Evolutionary conservation across 345 rosid genomes (phyloP).

Genomic region (Mangifera indica): DNA sequence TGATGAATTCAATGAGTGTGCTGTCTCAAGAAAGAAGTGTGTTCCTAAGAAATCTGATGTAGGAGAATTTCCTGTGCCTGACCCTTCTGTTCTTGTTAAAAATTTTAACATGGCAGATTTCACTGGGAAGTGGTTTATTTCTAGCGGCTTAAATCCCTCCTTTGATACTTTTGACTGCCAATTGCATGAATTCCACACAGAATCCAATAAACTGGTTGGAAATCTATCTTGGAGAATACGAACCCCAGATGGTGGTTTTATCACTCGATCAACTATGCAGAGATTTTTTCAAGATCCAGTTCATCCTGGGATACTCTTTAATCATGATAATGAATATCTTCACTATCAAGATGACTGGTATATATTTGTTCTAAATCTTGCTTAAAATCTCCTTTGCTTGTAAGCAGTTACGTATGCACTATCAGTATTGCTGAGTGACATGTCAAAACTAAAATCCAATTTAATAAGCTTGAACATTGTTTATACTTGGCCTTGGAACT

Average conservation of each 20-base stretch:
- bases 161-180: conserved; percentile 87
- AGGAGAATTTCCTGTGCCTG: conserved; percentile 84
- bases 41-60: conserved; percentile 85
- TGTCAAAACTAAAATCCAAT: background rate
- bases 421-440: conserved; percentile 1
- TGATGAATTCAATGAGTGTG: conserved; percentile 91
- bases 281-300: conserved; percentile 73
- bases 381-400: background rate
- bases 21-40: conserved; percentile 87
- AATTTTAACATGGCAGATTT: conserved; percentile 75
- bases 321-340: conserved; percentile 91
- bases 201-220: conserved; percentile 69
- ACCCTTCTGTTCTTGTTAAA: conserved; percentile 68
- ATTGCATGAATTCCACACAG: conserved; percentile 77
- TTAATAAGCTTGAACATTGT: background rate
- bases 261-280: conserved; percentile 68
- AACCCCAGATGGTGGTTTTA: conserved; percentile 73
- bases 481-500: background rate
- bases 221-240: conserved; percentile 80
- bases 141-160: conserved; percentile 89
- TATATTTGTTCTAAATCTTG: conserved; percentile 1
- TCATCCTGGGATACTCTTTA: conserved; percentile 72
- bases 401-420: background rate
- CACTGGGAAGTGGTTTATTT: conserved; percentile 82
- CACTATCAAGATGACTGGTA: conserved; percentile 98